Evolutionary conservation across 805 yeast species (phyloP), one percentile per base, ranked within the genome.

Genomic region (Candida quercuum): DNA sequence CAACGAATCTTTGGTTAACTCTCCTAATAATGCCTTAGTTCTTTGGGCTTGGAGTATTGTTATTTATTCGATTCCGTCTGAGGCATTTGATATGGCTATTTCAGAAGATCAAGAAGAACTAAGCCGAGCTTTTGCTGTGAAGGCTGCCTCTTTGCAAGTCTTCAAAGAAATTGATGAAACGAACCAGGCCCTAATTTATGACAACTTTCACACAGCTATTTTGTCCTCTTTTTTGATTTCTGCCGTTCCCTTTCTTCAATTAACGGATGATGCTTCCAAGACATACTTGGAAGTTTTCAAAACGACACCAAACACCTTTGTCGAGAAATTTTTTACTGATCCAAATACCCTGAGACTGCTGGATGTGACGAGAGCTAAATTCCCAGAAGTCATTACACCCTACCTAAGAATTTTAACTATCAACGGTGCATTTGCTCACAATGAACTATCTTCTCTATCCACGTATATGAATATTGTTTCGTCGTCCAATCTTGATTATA

Each of bases 21-120:
- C 69, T 1, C 56, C 63, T 11, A 40, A 59, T 3, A 73, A 74
- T 42, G 61, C 84, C 3, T 54, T 81, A 10, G 61, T 79, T 1
- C 54, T 76, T 31, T 82, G 81, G 51, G 71, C 76, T 17, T 84
- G 91, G 91, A 72, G 85, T 22, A 72, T 81, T 12, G 56, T 78
- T 10, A 52, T 78, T 10, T 74, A 75, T 46, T 61, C 80, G 17
- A 38, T 54, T 8, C 76, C 78, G 42, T 64, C 66, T 7, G 61
- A 68, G 16, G 49, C 72, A 3, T 48, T 72, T n/a, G 67, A 67
- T 31, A 71, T 69, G 28, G 51, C 51, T 15, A 60, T 67, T 21
- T 52, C 54, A 3, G 43, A 42, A 8, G 48, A 49, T 10, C 40
- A 45, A n/a, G 49, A 51, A 3, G 35, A 39, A 14, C 18, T 42